Base-by-base conservation (phyloP, 1,284 basidiomycete genomes). In the Somion occarium region DNA sequence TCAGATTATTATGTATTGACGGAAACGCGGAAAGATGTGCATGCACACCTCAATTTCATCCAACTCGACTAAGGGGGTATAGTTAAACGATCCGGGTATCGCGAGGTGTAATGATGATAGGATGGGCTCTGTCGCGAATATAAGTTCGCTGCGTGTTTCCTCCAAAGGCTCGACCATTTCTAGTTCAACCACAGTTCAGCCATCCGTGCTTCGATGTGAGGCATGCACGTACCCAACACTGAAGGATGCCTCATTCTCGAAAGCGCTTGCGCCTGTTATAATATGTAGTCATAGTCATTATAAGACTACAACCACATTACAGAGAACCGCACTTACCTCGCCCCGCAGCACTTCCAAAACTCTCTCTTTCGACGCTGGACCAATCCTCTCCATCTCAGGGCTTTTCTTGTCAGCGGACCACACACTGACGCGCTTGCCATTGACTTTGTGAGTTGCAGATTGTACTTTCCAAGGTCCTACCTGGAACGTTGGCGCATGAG, bases 141-240 rank as follows among this genome's bases (percentile, higher is more conserved):
- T 84, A 44, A 98, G 73, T 60, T 95, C 91, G 44, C 75, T 85
- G 53, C 94, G 77, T 0, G 93, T 90, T 66, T 99, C 96, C 69
- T 98, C 95, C 42, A 98, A 72, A n/a, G 96, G 95, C 69, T 99
- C 96, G 23, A 97, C 94, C 82, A 98, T 93, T 71, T 99, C 96
- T 82, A 58, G 24, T 43, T 46, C 12, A 41, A 19, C 7, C 30
- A 34, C 30, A 34, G 7, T 7, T 15, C 15, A 34, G 30, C 30
- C 7, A 27, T 5, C n/a, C 41, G 7, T 25, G n/a, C n/a, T n/a
- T n/a, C n/a, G n/a, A n/a, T n/a, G n/a, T n/a, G n/a, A n/a, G n/a
- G n/a, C n/a, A 24, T 7, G 19, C 23, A 63, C 75, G 59, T 60
- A 88, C 88, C 89, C 52, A 99, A 76, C 50, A 99, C 86, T 58